Evolutionary conservation across 768 basidiomycete species (phyloP), one percentile per base, ranked within the genome.

Genomic region (Boletus sensibilis): DNA sequence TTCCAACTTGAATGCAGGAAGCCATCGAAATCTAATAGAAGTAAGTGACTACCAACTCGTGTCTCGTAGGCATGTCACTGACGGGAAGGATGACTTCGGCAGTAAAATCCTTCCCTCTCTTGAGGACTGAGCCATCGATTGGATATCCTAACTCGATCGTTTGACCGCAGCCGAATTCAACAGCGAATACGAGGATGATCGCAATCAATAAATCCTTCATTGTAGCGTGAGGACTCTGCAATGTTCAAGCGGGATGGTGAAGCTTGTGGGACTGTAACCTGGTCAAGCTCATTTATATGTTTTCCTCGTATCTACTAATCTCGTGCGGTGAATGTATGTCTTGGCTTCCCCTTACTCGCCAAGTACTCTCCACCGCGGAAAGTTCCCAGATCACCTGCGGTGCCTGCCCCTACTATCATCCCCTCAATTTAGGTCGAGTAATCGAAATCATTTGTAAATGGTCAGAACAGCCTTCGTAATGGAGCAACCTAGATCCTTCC

Each of bases 1-100:
- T 64, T 21, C 63, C 63, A 33, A 64, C 56, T 41, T 64, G 59
- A 34, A 53, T 40, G 42, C 52, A 55, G 11, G 59, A 53, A 37
- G 40, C 48, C 35, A 50, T 50, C 2, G 37, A 50, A 43, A 42
- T 42, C 35, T 42, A 11, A 27, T 42, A 29, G 14, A 16, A 7
- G 37, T 45, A 21, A 50, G 50, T 45, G 20, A 6, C 14, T 45
- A 16, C 2, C 27, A 21, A 18, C 12, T 21, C 4, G 12, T 47
- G 20, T 20, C 13, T 27, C 3, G n/a, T n/a, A 20, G n/a, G 18
- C 6, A 3, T 27, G n/a, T 20, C 25, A 50, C 48, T 43, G 37
- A 50, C 23, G n/a, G 48, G 48, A n/a, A 50, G 48, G 35, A 43
- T 42, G 48, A 50, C 48, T 25, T 50, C 38, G 25, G 48, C 18